Evolutionary conservation across 441 rosid species (phyloP).

Genomic region (Euphorbia schlechtendalii): DNA sequence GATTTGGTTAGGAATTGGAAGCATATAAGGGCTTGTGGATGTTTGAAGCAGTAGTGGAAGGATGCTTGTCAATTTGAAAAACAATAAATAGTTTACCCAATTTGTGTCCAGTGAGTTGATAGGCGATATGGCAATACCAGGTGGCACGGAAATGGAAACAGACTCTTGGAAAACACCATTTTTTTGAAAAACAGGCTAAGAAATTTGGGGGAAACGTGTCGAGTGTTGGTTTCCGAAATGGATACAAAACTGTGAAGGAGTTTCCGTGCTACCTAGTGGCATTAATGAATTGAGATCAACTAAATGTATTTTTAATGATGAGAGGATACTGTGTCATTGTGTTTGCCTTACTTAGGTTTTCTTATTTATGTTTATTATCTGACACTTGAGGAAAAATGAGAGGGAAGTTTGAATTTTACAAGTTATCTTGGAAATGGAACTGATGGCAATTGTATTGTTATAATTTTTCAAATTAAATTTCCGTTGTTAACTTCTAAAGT

Average conservation of each 20-base stretch:
- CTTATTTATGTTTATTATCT: not conserved
- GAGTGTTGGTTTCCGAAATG: no score
- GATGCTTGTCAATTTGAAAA: not conserved
- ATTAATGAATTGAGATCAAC: conserved; percentile 1
- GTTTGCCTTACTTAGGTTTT: not conserved
- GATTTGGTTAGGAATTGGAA: conserved; percentile 3
- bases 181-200: no score
- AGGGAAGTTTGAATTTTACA: not conserved
- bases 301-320: not conserved
- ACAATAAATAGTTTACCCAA: not conserved
- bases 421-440: not conserved
- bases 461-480: not conserved
- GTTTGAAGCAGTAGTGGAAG: not conserved
- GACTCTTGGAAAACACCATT: no score
- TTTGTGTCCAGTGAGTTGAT: not conserved
- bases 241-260: no score
- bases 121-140: not conserved
- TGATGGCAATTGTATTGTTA: not conserved
- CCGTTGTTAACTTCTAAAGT: not conserved
- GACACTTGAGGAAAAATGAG: not conserved
- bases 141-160: no score
- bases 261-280: no score
- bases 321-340: not conserved
- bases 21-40: not conserved
- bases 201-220: no score